Percentiles rank a stretch among this genome's conserved stretches.
phyloP scores from a whole-genome alignment of 345 rosid species.

The Trapa bicornis region DNA sequence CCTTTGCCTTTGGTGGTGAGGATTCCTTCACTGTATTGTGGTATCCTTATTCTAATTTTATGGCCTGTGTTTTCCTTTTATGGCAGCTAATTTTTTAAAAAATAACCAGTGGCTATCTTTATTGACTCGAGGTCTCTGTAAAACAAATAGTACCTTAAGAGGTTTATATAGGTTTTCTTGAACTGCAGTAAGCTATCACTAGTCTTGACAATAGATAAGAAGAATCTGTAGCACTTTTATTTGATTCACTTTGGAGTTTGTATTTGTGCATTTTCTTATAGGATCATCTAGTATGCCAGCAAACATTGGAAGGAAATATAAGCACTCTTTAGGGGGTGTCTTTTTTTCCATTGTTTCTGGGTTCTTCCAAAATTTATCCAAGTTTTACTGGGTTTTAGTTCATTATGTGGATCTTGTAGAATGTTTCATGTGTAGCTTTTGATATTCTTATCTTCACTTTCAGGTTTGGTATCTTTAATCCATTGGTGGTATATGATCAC shows the following conservation, averaged over 20 bases:
- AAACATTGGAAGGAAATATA: neutral
- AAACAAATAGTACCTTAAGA: neutral
- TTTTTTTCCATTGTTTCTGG: neutral
- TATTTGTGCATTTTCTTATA: neutral
- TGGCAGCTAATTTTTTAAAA: neutral
- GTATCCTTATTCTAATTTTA: neutral
- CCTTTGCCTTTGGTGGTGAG: constrained; percentile 94
- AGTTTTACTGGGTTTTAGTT: neutral
- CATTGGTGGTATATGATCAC: constrained; percentile 76
- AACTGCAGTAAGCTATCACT: neutral
- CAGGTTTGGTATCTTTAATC: constrained; percentile 94
- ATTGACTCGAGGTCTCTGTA: neutral
- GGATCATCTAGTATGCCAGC: neutral
- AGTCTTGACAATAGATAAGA: neutral
- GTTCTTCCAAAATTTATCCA: neutral
- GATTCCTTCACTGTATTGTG: constrained; percentile 7
- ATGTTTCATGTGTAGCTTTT: neutral
- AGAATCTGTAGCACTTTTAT: neutral
- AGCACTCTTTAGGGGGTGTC: neutral
- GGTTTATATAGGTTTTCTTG: neutral
- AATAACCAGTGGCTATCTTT: neutral
- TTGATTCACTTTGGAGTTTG: neutral
- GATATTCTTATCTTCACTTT: constrained; percentile 11
- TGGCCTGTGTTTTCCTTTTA: neutral
- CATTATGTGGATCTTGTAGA: neutral